Evolutionary conservation across 257 asterid genomes (phyloP), one percentile per base, ranked within the genome.

Genomic region (Eustoma russellianum): DNA sequence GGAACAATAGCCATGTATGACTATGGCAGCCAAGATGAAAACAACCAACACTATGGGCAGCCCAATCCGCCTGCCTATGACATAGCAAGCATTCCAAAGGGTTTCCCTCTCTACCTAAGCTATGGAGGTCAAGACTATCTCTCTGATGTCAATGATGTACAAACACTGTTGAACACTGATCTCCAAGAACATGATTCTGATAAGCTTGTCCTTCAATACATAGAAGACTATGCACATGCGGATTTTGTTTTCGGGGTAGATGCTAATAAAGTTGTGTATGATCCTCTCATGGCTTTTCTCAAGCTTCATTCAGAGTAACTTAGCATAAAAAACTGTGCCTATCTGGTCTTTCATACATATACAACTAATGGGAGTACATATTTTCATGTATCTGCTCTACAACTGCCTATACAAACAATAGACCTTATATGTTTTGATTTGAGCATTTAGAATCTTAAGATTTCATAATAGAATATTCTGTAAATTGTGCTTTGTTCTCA

Each of bases 121-220:
- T 74, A 80, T 17, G 89, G 94, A 24, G 84, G 94, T 14, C 66
- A 62, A 44, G 86, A 83, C 65, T 77, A 73, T 50, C 78, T 83
- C 2, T 80, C 89, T 6, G 86, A 74, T 28, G 48, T 65, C 0
- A 46, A 60, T 10, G 89, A 83, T 28, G 84, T 83, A 38, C 46
- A 74, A 44, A 66, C 16, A 13, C 57, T 83, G 19, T 53, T 80
- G 13, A 44, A 70, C 35, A 40, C 53, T 30, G 43, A 38, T 38
- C 73, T 83, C 1, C 55, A 49, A 7, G 55, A 57, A 53, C 94
- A 80, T 40, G 64, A 74, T 48, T 17, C 61, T 15, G 71, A 66
- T 56, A 78, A 78, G 65, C 74, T 83, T 7, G 65, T 69, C 0
- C 63, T 68, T 9, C 71, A 65, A 57, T 83, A 69, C 2, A 54